Base-by-base conservation (phyloP, 2,329 filamentous ascomycete genomes). In the Achaetomium macrosporum region DNA sequence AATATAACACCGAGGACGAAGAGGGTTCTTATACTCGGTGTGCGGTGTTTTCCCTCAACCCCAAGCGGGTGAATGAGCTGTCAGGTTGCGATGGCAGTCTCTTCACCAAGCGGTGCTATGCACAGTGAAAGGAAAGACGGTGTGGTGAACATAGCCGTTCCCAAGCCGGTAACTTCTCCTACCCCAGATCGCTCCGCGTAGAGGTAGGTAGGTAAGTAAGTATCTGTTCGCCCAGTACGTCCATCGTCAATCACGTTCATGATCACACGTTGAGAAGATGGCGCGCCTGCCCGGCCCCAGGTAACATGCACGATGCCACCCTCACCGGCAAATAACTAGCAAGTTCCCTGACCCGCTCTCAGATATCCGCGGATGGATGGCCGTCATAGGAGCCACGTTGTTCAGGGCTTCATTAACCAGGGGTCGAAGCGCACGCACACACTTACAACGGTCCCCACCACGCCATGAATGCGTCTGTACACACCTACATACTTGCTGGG, bases 311-410 rank as follows among this genome's bases (percentile, higher is more conserved):
- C 45, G 44, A 54, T 59, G 50, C 17, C 43, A 59, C 57, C 59
- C 57, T 63, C 57, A 56, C 56, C 60, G 59, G 61, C 59, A 62
- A 55, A 64, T 63, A 62, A 62, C 13, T 9, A 35, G 58, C 60
- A 59, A 58, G 57, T 61, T 55, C 42, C 53, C 55, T 59, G 57
- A 54, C 55, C 60, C 56, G 54, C 54, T 52, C 19, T 36, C 57
- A 58, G 43, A 54, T 51, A 13, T 48, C 47, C 52, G 45, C 44
- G 52, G 48, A 50, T 54, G 55, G 60, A 58, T 51, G 59, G 59
- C 54, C 53, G 46, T 53, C 60, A 63, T 61, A 63, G 66, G 66
- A 68, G 66, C 67, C 67, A 69, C 67, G 66, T 69, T 58, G 66
- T 64, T 60, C 61, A 61, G 54, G 61, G 46, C 60, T 60, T 65